These are phyloP conservation scores for Diphasiastrum complanatum DNA, from an alignment of 83 land plant species.

Conservation along the genomic window DNA sequence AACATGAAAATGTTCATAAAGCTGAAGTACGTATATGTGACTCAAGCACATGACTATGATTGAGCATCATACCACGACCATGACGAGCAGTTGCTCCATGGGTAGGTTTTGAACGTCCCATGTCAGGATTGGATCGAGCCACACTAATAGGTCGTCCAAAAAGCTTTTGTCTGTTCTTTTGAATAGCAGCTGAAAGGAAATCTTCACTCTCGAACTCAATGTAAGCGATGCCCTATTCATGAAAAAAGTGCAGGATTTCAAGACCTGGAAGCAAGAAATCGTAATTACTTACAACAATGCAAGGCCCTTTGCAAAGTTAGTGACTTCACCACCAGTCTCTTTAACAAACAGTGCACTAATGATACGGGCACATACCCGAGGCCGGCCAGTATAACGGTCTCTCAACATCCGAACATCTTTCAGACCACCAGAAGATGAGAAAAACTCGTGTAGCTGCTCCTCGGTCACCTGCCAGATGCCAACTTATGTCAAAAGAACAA, in stretches of 20 bases:
- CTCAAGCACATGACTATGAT: too few species aligned
- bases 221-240: slow-evolving; percentile 90
- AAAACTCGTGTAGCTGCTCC: slow-evolving; percentile 57
- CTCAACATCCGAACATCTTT: slow-evolving; percentile 60
- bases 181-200: slow-evolving; percentile 60
- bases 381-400: slow-evolving; percentile 58
- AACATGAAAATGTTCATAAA: too few species aligned
- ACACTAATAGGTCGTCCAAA: slow-evolving; percentile 61
- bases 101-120: slow-evolving; percentile 5
- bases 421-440: slow-evolving; percentile 64
- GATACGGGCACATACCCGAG: slow-evolving; percentile 50
- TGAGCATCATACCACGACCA: too few species aligned
- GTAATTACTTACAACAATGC: too few species aligned
- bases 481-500: too few species aligned
- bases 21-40: too few species aligned
- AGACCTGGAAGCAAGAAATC: too few species aligned
- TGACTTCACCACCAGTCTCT: not conserved
- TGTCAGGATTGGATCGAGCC: slow-evolving; percentile 72
- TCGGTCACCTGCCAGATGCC: slow-evolving; percentile 48
- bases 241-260: too few species aligned
- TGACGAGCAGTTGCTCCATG: not conserved
- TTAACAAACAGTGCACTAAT: not conserved
- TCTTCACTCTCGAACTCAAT: slow-evolving; percentile 81
- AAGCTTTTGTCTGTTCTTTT: slow-evolving; percentile 51
- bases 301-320: not conserved